Conservation (phyloP, 2,329 filamentous ascomycete genomes). For the Colletotrichum karsti region DNA sequence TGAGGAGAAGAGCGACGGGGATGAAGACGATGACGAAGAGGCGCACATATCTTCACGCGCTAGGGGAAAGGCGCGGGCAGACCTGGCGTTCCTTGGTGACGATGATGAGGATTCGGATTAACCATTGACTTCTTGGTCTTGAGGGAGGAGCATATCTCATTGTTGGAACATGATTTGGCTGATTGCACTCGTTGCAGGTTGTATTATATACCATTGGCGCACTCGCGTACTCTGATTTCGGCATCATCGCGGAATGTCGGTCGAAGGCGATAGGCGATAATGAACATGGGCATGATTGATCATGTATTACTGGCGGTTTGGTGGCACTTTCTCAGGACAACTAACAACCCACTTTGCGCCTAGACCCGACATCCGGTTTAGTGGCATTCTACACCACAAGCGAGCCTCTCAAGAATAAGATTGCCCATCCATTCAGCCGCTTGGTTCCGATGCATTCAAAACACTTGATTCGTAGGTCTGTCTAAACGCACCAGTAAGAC, state of each 20-base stretch:
- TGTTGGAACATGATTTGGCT: constrained; percentile 2
- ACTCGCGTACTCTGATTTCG: background rate
- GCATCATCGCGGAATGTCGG: constrained; percentile 18
- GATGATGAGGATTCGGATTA: constrained; percentile 71
- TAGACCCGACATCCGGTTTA: background rate
- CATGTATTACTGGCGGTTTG: too few species aligned
- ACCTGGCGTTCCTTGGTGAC: constrained; percentile 73
- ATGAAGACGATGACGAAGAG: constrained; percentile 37
- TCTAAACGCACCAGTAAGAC: constrained; percentile 20
- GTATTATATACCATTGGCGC: constrained; percentile 9
- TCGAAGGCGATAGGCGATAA: constrained; percentile 1
- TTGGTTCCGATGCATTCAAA: too few species aligned
- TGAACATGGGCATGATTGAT: background rate
- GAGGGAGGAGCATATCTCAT: background rate
- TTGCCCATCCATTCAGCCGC: too few species aligned
- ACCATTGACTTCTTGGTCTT: background rate
- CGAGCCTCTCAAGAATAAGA: constrained; percentile 7
- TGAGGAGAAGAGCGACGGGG: constrained; percentile 35
- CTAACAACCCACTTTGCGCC: background rate
- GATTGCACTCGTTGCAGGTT: constrained; percentile 16
- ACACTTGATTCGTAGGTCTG: background rate
- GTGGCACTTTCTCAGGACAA: too few species aligned
- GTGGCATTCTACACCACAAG: background rate
- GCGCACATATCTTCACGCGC: constrained; percentile 50
- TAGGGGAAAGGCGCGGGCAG: constrained; percentile 57